Evolutionary conservation across 2,329 filamentous ascomycete species (phyloP).

Genomic region (Ophiocordyceps australis): DNA sequence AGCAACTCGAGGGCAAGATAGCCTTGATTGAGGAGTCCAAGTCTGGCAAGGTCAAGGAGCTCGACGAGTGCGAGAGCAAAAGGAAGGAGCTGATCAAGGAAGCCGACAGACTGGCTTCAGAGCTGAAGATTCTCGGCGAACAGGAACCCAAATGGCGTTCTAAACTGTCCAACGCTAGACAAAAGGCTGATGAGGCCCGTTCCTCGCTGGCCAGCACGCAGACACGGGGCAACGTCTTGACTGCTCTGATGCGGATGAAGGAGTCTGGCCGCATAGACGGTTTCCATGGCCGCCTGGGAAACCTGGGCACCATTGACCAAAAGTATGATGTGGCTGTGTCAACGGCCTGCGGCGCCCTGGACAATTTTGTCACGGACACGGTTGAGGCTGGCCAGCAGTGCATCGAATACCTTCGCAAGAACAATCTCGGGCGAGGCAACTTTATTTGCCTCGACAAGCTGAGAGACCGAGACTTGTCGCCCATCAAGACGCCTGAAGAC

Average conservation of each 20-base stretch:
- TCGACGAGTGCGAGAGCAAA: conserved; percentile 58
- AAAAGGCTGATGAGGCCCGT: conserved; percentile 90
- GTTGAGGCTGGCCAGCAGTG: conserved; percentile 95
- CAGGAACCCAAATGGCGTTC: conserved; percentile 70
- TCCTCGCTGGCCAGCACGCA: conserved; percentile 81
- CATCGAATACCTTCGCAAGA: conserved; percentile 94
- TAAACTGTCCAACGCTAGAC: conserved; percentile 74
- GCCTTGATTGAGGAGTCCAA: conserved; percentile 53
- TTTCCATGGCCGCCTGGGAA: conserved; percentile 88
- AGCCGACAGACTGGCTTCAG: conserved; percentile 48
- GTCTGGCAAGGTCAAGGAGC: conserved; percentile 50
- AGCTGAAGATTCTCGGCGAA: conserved; percentile 52
- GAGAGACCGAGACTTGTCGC: conserved; percentile 55
- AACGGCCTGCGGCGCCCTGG: conserved; percentile 76
- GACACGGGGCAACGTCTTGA: conserved; percentile 81
- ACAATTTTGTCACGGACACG: conserved; percentile 93
- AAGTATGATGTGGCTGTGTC: conserved; percentile 97
- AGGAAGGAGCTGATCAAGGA: conserved; percentile 60
- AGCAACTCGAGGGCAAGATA: conserved; percentile 72
- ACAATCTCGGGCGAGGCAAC: conserved; percentile 88
- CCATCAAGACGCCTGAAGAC: conserved; percentile 77
- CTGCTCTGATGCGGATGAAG: conserved; percentile 82
- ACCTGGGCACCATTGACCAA: conserved; percentile 81
- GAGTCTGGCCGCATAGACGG: conserved; percentile 94
- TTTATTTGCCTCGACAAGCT: conserved; percentile 92